Evolutionary conservation across 2,329 filamentous ascomycete genomes (phyloP), one percentile per base, ranked within the genome.

Genomic region (Botryosphaeria dothidea): DNA sequence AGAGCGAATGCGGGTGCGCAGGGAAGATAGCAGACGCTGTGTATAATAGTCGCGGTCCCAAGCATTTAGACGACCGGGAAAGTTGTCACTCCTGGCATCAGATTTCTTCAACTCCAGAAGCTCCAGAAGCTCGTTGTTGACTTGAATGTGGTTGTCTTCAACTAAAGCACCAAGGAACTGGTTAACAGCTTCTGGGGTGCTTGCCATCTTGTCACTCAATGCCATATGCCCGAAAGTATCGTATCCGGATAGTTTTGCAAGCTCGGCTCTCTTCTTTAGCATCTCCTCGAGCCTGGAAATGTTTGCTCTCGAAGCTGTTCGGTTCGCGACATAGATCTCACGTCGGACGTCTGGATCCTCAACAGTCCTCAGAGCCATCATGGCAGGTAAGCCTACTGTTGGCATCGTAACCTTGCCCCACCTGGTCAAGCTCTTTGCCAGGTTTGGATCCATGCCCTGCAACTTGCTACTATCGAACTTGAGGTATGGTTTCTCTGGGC

Each of bases 41-140:
- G 82, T 90, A 75, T 96, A 96, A 75, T 92, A 97, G 67, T 95
- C 91, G 73, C 90, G 89, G 74, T 98, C 94, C 94, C 94, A 98
- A 0, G 92, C 87, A 62, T 91, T 84, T 38, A 94, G 77, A 11
- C 75, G 71, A 29, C 75, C 71, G 0, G 80, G 79, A 45, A 80
- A 78, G 64, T 79, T 73, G 66, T 73, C 60, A 72, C 74, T 49
- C 68, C 73, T 77, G 61, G 75, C 74, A 84, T 84, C 74, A 72
- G 78, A 70, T 78, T 80, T 81, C 75, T 92, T 92, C 68, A 87
- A 77, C 65, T 83, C 80, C 17, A 86, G 75, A 13, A 92, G 78
- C 63, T 88, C 84, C 6, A 81, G 76, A 29, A 91, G 73, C 72
- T 96, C 92, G 58, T 87, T 82, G 66, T 87, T 82, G 1, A 92